phyloP scores from a whole-genome alignment of 2,329 filamentous ascomycete species.

The Scytalidium lignicola region DNA sequence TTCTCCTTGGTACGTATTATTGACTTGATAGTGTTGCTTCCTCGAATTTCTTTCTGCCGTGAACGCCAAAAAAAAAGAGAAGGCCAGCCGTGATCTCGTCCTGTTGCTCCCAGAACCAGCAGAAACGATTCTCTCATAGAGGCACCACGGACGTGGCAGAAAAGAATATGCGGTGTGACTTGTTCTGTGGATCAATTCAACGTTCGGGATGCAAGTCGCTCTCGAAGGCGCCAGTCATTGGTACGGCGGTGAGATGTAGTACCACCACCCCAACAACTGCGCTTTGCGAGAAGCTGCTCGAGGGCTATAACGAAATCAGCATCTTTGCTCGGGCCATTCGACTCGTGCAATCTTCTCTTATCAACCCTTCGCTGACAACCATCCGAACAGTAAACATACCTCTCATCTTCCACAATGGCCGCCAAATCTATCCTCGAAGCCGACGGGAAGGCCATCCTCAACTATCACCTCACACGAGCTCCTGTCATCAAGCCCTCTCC shows the following conservation, averaged over 20 bases:
- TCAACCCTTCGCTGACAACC: conserved; percentile 11
- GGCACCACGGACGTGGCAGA: neutral
- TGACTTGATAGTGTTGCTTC: too few species aligned
- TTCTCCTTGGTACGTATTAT: too few species aligned
- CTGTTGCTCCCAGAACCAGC: neutral
- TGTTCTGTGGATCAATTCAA: neutral
- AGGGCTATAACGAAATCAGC: neutral
- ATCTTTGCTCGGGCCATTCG: neutral
- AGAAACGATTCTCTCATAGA: too few species aligned
- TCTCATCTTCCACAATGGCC: conserved; percentile 58
- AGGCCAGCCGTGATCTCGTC: too few species aligned
- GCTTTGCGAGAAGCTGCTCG: neutral
- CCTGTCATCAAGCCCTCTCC: conserved; percentile 97
- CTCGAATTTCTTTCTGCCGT: too few species aligned
- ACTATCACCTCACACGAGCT: conserved; percentile 98
- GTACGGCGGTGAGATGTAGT: neutral
- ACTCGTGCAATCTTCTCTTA: neutral
- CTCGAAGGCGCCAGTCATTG: neutral
- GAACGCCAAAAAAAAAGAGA: too few species aligned
- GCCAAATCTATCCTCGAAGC: conserved; percentile 98
- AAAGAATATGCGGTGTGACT: neutral
- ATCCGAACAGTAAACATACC: conserved; percentile 16
- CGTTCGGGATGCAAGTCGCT: neutral
- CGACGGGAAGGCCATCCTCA: conserved; percentile 99
- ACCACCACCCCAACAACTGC: neutral